Conservation (phyloP, 768 basidiomycete genomes). For the Kwoniella sp. region DNA sequence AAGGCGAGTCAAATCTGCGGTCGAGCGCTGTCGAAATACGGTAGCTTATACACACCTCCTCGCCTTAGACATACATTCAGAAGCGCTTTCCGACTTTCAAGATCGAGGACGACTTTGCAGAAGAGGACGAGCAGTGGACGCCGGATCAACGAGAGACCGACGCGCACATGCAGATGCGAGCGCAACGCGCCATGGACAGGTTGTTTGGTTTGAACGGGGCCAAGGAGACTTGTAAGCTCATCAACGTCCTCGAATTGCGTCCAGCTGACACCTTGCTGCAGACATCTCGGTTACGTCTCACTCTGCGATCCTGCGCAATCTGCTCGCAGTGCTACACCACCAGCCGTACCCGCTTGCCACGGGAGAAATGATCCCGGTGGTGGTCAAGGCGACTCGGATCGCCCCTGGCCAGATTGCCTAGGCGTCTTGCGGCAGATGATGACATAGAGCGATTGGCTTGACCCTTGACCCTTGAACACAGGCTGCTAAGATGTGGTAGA, state of each 20-base stretch:
- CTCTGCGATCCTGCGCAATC: conserved; percentile 39
- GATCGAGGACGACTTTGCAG: conserved; percentile 41
- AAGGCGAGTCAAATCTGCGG: conserved; percentile 24
- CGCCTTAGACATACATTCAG: conserved; percentile 27
- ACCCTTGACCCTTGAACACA: neutral
- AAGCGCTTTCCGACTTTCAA: conserved; percentile 40
- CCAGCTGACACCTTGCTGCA: too few species aligned
- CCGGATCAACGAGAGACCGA: conserved; percentile 44
- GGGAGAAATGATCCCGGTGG: conserved; percentile 48
- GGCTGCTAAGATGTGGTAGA: neutral
- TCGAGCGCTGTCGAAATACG: too few species aligned
- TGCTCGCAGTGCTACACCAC: conserved; percentile 42
- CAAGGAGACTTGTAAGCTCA: conserved; percentile 40
- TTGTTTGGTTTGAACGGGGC: conserved; percentile 37
- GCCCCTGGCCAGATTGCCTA: neutral
- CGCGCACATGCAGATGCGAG: conserved; percentile 36
- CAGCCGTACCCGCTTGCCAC: conserved; percentile 41
- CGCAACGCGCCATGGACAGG: conserved; percentile 35
- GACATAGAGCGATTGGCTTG: neutral
- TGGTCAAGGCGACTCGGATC: conserved; percentile 40
- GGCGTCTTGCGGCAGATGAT: neutral
- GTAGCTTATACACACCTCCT: neutral
- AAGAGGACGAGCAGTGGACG: conserved; percentile 47
- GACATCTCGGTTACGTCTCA: conserved; percentile 47
- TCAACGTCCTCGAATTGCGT: too few species aligned